A percentile compares a stretch with the other conserved stretches of the same genome.
Evolutionary conservation across 176 grass and related monocot species (phyloP).

Genomic region (Microstegium vimineum): DNA sequence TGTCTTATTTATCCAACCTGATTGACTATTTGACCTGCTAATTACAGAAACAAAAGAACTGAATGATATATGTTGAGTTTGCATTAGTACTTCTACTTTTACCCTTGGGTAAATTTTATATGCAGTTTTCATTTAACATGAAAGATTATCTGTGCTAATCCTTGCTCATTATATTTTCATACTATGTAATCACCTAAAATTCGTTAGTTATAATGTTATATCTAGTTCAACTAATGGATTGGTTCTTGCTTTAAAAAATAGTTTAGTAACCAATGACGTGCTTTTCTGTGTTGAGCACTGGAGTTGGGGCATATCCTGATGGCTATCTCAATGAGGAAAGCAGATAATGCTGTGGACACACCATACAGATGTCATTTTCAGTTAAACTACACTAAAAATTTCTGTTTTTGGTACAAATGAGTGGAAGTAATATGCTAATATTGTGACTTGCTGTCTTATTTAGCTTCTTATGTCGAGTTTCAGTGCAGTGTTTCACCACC

Average conservation of each 20-base stretch:
- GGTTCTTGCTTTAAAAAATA: background rate
- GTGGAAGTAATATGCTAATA: background rate
- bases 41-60: conserved; percentile 6
- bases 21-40: background rate
- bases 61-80: background rate
- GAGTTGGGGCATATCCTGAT: background rate
- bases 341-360: background rate
- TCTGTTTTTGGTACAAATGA: background rate
- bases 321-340: background rate
- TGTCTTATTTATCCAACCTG: background rate
- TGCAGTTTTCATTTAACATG: background rate
- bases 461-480: too few species aligned
- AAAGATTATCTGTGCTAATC: background rate
- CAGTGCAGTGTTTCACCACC: background rate
- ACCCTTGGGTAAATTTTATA: background rate
- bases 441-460: background rate
- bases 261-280: too few species aligned
- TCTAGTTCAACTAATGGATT: background rate
- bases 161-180: background rate
- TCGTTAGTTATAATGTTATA: too few species aligned
- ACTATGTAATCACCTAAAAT: background rate
- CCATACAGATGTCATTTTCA: background rate
- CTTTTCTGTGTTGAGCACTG: background rate
- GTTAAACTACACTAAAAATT: background rate
- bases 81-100: background rate